These are phyloP conservation scores for Xerocomellus chrysenteron DNA, from an alignment of 768 basidiomycete genomes.

Conservation along the genomic window DNA sequence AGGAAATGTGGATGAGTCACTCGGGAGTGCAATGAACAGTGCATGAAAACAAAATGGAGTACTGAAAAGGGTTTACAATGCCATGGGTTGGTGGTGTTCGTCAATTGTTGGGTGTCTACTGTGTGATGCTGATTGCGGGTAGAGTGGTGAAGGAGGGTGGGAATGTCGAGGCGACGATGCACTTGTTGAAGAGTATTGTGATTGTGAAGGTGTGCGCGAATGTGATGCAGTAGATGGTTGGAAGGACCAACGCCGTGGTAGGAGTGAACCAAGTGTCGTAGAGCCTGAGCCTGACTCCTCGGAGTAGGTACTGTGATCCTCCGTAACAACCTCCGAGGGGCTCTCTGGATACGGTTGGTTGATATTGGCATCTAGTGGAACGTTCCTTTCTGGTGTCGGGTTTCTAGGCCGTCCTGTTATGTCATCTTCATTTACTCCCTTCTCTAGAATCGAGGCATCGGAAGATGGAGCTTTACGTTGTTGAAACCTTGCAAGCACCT, in stretches of 20 bases:
- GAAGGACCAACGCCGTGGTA: conserved; percentile 34
- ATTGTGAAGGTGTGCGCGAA: conserved; percentile 32
- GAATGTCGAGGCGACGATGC: conserved; percentile 33
- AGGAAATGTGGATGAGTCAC: conserved; percentile 4
- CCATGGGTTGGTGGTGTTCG: conserved; percentile 17
- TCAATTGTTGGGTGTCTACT: conserved; percentile 36
- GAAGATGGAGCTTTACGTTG: conserved; percentile 11
- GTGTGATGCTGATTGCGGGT: conserved; percentile 26
- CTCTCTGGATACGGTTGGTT: conserved; percentile 47
- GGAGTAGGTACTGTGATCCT: conserved; percentile 29
- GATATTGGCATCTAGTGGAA: conserved; percentile 39
- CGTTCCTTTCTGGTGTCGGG: conserved; percentile 51
- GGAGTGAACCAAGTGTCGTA: conserved; percentile 34
- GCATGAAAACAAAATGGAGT: conserved; percentile 1
- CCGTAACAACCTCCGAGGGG: conserved; percentile 22
- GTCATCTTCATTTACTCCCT: conserved; percentile 23
- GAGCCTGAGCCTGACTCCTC: conserved; percentile 37
- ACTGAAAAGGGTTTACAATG: conserved; percentile 13
- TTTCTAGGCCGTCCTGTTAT: conserved; percentile 42
- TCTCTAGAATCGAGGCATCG: conserved; percentile 29
- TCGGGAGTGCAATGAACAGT: conserved; percentile 2
- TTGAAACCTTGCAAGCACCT: conserved; percentile 19
- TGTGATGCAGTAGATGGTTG: conserved; percentile 30
- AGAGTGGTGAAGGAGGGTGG: conserved; percentile 31
- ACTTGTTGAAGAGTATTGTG: conserved; percentile 30